Evolutionary conservation across 148 eudicot genomes (phyloP), one percentile per base, ranked within the genome.

Genomic region (Limonium bicolor): DNA sequence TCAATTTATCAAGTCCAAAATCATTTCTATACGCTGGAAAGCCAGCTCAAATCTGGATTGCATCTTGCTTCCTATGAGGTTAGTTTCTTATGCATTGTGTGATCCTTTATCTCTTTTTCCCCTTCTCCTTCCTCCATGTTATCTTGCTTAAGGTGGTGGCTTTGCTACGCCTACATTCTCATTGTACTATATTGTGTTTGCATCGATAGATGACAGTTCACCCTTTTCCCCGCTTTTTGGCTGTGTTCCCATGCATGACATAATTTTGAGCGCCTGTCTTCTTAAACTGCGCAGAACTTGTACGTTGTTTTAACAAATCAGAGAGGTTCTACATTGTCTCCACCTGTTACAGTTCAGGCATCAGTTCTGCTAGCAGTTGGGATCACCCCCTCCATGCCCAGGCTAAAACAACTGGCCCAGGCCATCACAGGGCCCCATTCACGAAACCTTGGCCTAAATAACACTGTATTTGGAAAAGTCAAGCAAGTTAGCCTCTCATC

Each of bases 401-500:
- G 97, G 68, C 54, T 70, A 55, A 90, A 84, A 68, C 87, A 90
- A 63, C 60, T 90, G 53, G 97, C 93, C 56, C 78, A 71, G 58
- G 80, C 87, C 46, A 84, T 90, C 31, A 69, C 54, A 27, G 81
- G 65, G 50, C 67, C 92, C 56, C 81, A 76, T 42, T 52, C 77
- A 11, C 69, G 77, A 67, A 90, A 90, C 51, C 97, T 90, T 11
- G 97, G 97, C 40, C 80, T 90, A 21, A 80, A 84, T 44, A 78
- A 90, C 70, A 77, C 80, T 0, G 84, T 75, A 12, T 90, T 90
- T 64, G 97, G 97, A 20, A 76, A 58, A 50, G 97, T 90, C 6
- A 90, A 90, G 51, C 94, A 84, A 59, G 81, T 90, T 49, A 67
- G 76, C 57, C 97, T 90, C 53, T 90, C 97, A 29, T 80, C 95